Percentiles rank a stretch among this genome's conserved stretches.
Evolutionary conservation across 495 filamentous ascomycete species (phyloP).

Genomic region (Talaromyces adpressus): DNA sequence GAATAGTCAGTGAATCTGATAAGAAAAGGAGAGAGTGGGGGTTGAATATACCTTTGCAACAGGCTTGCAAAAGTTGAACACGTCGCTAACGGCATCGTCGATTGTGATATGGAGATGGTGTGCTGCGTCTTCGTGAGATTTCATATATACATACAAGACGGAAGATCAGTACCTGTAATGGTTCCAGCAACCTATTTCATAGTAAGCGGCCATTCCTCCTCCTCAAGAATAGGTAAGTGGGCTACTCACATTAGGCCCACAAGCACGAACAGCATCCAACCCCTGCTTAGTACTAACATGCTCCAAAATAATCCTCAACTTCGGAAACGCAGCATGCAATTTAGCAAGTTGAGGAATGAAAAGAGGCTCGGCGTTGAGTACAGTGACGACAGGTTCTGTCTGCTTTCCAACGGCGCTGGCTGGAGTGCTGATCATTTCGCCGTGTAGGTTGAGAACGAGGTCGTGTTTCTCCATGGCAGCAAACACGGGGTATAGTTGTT

Average conservation of each 20-base stretch:
- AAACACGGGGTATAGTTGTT: conserved; percentile 69
- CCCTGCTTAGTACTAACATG: conserved; percentile 85
- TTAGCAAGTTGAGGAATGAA: conserved; percentile 72
- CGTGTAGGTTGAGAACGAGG: conserved; percentile 59
- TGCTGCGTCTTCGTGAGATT: conserved; percentile 32
- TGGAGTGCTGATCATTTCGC: conserved; percentile 45
- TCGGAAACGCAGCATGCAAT: conserved; percentile 69
- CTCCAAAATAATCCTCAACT: conserved; percentile 66
- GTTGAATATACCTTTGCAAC: conserved; percentile 49
- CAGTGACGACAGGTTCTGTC: conserved; percentile 40
- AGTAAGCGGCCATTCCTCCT: too few species aligned
- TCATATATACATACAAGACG: neutral
- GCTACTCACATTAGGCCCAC: conserved; percentile 58
- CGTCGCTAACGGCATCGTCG: conserved; percentile 67
- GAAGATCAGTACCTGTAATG: conserved; percentile 36
- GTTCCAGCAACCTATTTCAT: conserved; percentile 39
- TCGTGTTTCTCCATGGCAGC: conserved; percentile 65
- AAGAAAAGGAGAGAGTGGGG: neutral
- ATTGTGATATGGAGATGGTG: conserved; percentile 77
- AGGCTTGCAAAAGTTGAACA: conserved; percentile 84
- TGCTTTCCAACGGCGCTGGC: conserved; percentile 15
- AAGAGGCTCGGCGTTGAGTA: conserved; percentile 70
- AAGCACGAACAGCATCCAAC: conserved; percentile 65
- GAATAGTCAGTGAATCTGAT: conserved; percentile 18
- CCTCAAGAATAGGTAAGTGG: neutral